Conservation (phyloP, 306 rosid genomes). For the Cicer pinnatifidum region DNA sequence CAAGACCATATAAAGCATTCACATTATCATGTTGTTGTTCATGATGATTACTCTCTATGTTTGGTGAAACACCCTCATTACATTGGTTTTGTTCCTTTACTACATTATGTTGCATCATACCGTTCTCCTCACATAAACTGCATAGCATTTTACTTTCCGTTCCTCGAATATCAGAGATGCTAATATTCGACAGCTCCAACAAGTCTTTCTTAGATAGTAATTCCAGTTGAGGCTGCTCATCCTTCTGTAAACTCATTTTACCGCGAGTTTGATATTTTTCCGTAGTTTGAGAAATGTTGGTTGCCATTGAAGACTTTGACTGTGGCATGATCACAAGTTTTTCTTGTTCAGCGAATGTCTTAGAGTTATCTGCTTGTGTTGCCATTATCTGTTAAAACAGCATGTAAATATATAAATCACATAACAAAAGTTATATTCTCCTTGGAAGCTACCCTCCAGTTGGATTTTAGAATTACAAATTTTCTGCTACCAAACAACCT, state of each 20-base stretch:
- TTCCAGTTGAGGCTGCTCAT: conserved; percentile 31
- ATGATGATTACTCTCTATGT: conserved; percentile 29
- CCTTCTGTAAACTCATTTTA: background rate
- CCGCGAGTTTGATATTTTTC: conserved; percentile 1
- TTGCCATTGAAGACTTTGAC: background rate
- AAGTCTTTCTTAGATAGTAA: conserved; percentile 23
- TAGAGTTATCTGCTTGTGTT: conserved; percentile 31
- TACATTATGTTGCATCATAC: conserved; percentile 38
- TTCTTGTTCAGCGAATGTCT: conserved; percentile 37
- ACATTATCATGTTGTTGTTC: conserved; percentile 32
- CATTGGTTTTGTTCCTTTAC: conserved; percentile 19
- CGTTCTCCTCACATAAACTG: conserved; percentile 36
- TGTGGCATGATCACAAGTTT: conserved; percentile 8
- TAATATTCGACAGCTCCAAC: conserved; percentile 32
- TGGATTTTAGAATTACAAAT: background rate
- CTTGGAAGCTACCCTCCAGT: background rate
- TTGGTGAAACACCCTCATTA: conserved; percentile 4
- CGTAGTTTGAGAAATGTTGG: background rate
- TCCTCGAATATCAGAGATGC: conserved; percentile 42
- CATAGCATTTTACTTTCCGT: conserved; percentile 7
- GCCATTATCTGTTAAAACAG: conserved; percentile 47
- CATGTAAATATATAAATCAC: background rate
- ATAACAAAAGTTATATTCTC: conserved; percentile 3
- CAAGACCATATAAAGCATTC: conserved; percentile 26
- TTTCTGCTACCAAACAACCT: background rate